phyloP scores from a whole-genome alignment of 495 filamentous ascomycete species.

The Aspergillus nanangensis region DNA sequence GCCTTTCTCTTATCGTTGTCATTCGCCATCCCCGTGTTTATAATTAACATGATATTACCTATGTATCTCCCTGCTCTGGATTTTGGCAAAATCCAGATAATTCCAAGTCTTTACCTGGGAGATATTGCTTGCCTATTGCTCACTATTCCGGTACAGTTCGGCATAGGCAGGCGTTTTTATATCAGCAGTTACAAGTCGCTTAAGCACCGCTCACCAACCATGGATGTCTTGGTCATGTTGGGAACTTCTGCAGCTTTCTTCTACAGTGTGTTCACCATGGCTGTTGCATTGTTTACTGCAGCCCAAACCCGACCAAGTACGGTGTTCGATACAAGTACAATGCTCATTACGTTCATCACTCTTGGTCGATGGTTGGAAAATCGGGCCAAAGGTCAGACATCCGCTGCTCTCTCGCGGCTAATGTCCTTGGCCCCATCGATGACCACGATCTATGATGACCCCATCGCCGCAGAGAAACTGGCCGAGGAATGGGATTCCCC shows the following conservation, averaged over 20 bases:
- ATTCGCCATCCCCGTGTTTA: slow-evolving; percentile 88
- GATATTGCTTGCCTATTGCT: slow-evolving; percentile 77
- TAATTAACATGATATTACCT: slow-evolving; percentile 87
- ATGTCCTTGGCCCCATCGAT: slow-evolving; percentile 96
- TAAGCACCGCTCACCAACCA: slow-evolving; percentile 84
- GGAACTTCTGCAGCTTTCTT: slow-evolving; percentile 98
- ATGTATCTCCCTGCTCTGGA: slow-evolving; percentile 71
- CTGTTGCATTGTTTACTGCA: slow-evolving; percentile 63
- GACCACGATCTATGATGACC: slow-evolving; percentile 97
- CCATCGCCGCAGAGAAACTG: slow-evolving; percentile 86
- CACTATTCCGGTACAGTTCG: slow-evolving; percentile 93
- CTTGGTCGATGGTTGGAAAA: slow-evolving; percentile 93
- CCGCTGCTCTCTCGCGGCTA: slow-evolving; percentile 85
- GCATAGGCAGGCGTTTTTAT: slow-evolving; percentile 92
- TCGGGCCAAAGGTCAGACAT: slow-evolving; percentile 92
- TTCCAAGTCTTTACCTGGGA: slow-evolving; percentile 78
- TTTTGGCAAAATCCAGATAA: slow-evolving; percentile 60
- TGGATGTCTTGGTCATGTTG: slow-evolving; percentile 94
- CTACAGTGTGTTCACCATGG: slow-evolving; percentile 88
- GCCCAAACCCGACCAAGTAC: slow-evolving; percentile 77
- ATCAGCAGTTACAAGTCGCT: slow-evolving; percentile 84
- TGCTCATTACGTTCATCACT: slow-evolving; percentile 96
- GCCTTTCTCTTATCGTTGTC: slow-evolving; percentile 69
- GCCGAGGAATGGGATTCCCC: slow-evolving; percentile 69
- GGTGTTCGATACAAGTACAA: slow-evolving; percentile 96